Base-by-base conservation (phyloP, 2,329 filamentous ascomycete genomes). In the Cadophora sp. region DNA sequence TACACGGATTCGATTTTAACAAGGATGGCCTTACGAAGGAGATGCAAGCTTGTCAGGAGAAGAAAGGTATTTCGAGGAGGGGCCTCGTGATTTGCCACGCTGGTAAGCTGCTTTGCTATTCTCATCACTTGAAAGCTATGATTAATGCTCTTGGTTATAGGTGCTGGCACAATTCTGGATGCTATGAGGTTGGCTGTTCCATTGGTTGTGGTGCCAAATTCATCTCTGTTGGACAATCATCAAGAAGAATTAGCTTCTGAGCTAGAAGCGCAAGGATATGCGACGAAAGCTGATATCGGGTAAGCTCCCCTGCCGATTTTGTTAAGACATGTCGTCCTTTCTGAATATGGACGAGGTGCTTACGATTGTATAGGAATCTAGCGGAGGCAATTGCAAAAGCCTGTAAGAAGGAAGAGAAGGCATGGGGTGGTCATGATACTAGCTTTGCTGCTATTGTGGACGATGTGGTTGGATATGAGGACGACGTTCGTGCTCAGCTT, bases 131-230 rank as follows among this genome's bases (percentile, higher is more conserved):
- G 29, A 24, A 22, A 37, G 4, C 3, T 31, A 7, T 58, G 12
- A 34, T 60, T 63, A 22, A 61, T 26, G 26, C 50, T 11, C 29
- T 24, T 19, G 51, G n/a, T 19, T 5, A 4, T 62, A 97, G 94
- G 95, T 19, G 94, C 95, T 14, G 96, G 96, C 9, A 94, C 93
- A 3, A 94, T 98, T 31, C 84, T 98, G 0, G 93, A 94, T 77
- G 93, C 90, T 0, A 87, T 97, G 70, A 88, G 92, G 53, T 82
- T 92, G 63, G 87, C 88, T 16, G 83, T 94, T 0, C 90, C 92
- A 2, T 82, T 98, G n/a, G 86, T 99, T 61, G 93, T 97, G 0
- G 94, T 99, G 2, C 92, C 95, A 2, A 99, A 99, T 78, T 85
- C 89, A 1, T 83, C 84, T 7, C 86, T 99, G 0, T 86, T 97